These are phyloP conservation scores for Ceratocystis diversiconidia DNA, from an alignment of 2,329 filamentous ascomycete species.

Conservation along the genomic window DNA sequence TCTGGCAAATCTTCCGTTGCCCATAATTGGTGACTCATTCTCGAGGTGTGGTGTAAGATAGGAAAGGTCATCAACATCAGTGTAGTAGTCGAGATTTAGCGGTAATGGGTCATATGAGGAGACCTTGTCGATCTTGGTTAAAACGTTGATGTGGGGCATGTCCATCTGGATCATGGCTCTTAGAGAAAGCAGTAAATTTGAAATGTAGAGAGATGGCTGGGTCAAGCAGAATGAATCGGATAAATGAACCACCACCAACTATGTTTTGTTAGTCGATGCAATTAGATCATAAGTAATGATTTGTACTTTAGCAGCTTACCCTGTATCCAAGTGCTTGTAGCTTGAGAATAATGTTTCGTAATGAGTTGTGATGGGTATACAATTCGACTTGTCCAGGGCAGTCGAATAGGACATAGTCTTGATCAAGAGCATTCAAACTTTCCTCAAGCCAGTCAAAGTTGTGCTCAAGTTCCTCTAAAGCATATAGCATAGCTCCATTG, in stretches of 20 bases:
- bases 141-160: conserved; percentile 84
- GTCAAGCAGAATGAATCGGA: conserved; percentile 90
- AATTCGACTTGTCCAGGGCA: conserved; percentile 95
- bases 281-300: conserved; percentile 22
- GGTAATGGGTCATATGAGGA: conserved; percentile 70
- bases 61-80: conserved; percentile 83
- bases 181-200: conserved; percentile 80
- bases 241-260: conserved; percentile 88
- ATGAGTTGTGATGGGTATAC: conserved; percentile 84
- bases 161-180: conserved; percentile 98
- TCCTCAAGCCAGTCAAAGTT: conserved; percentile 88
- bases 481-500: conserved; percentile 85
- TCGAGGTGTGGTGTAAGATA: conserved; percentile 72
- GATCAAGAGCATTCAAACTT: conserved; percentile 62
- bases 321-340: conserved; percentile 85
- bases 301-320: conserved; percentile 39
- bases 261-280: conserved; percentile 12
- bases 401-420: conserved; percentile 91
- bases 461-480: conserved; percentile 84
- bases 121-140: conserved; percentile 96
- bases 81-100: conserved; percentile 95
- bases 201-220: conserved; percentile 86
- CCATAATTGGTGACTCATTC: conserved; percentile 56
- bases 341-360: conserved; percentile 82
- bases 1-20: conserved; percentile 62